These are phyloP conservation scores for Pleurostoma richardsiae DNA, from an alignment of 2,329 filamentous ascomycete species.

Conservation along the genomic window DNA sequence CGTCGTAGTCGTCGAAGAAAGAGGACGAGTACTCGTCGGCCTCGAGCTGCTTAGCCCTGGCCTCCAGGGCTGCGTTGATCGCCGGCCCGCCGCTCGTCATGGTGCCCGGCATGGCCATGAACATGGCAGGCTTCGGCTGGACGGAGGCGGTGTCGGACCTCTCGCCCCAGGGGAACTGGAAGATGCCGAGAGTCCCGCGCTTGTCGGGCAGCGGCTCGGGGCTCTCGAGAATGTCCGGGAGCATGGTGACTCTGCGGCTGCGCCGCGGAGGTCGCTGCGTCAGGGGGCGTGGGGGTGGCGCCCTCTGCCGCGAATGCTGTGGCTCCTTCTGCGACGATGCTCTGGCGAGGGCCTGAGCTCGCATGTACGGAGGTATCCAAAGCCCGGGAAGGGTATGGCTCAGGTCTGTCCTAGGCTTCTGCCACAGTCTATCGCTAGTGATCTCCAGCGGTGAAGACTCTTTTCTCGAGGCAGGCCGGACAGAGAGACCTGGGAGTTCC, in stretches of 20 bases:
- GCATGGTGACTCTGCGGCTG: slow-evolving; percentile 50
- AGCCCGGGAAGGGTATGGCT: slow-evolving; percentile 15
- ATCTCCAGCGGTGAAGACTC: slow-evolving; percentile 25
- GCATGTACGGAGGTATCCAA: slow-evolving; percentile 23
- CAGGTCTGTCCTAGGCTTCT: slow-evolving; percentile 18
- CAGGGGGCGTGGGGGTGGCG: slow-evolving; percentile 29
- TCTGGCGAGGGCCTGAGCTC: slow-evolving; percentile 9
- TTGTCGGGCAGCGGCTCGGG: slow-evolving; percentile 54
- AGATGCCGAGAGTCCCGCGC: slow-evolving; percentile 56
- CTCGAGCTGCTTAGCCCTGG: slow-evolving; percentile 28
- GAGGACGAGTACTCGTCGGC: slow-evolving; percentile 39
- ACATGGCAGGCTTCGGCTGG: slow-evolving; percentile 28
- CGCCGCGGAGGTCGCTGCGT: slow-evolving; percentile 50
- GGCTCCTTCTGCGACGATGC: not conserved
- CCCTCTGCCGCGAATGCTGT: not conserved
- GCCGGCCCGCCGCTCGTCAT: slow-evolving; percentile 36
- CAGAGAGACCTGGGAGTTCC: slow-evolving; percentile 22
- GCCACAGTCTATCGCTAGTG: slow-evolving; percentile 32
- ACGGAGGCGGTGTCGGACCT: slow-evolving; percentile 50
- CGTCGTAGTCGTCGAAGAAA: slow-evolving; percentile 54
- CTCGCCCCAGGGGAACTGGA: slow-evolving; percentile 63
- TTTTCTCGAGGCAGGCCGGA: slow-evolving; percentile 30
- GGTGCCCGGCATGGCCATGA: slow-evolving; percentile 46
- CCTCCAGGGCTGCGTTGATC: slow-evolving; percentile 21
- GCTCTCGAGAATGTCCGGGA: slow-evolving; percentile 60